Conservation (phyloP, 805 yeast species). For the Candida sakaeoensis region DNA sequence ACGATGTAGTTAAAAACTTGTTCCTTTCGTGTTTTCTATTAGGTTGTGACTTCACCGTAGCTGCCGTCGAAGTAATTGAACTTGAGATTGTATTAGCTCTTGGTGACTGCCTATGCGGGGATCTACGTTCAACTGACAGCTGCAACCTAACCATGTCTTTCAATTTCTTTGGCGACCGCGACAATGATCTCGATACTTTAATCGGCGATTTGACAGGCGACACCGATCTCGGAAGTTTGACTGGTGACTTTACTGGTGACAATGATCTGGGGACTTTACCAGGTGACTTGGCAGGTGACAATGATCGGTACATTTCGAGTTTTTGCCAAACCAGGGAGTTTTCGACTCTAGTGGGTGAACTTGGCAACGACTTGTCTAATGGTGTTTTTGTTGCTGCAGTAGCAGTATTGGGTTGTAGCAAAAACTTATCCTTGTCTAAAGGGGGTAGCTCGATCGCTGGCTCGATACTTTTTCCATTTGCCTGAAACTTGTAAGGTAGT, state of each 20-base stretch:
- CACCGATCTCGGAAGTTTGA: conserved; percentile 3
- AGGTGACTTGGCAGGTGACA: conserved; percentile 5
- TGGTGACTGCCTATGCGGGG: background rate
- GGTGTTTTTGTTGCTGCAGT: background rate
- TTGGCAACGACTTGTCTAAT: background rate
- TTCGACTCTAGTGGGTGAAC: background rate
- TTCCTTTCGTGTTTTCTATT: conserved; percentile 7
- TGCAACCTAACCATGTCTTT: background rate
- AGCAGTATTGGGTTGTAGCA: background rate
- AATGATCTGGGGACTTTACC: background rate
- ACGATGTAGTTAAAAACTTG: conserved; percentile 7
- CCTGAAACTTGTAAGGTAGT: conserved; percentile 7
- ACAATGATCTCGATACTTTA: background rate
- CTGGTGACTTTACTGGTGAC: conserved; percentile 5
- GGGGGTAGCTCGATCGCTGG: background rate
- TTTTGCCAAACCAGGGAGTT: conserved; percentile 4
- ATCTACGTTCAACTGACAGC: background rate
- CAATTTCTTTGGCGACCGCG: conserved; percentile 1
- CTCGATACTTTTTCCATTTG: background rate
- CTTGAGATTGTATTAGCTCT: conserved; percentile 1
- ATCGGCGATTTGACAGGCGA: conserved; percentile 5
- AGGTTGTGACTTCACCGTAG: background rate
- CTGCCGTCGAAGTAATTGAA: background rate
- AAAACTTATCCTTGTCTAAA: background rate
- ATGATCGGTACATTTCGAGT: conserved; percentile 3